Evolutionary conservation across 306 rosid species (phyloP), one percentile per base, ranked within the genome.

Genomic region (Senna siamea): DNA sequence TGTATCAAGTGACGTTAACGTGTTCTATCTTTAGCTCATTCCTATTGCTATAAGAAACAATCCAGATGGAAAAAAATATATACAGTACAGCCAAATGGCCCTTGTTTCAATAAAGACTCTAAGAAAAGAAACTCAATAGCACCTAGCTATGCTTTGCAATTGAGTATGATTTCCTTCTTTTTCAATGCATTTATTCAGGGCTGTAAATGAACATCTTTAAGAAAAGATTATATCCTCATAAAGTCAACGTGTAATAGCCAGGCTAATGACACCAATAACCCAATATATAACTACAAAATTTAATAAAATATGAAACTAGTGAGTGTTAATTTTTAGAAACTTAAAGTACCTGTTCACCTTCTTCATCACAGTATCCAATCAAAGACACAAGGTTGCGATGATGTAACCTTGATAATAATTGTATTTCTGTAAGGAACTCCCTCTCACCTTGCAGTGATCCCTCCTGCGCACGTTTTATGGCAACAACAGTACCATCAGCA

Each of bases 341-440:
- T 26, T 65, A 22, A 73, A 18, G 63, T 72, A 89, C 97, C 91
- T 92, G 96, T 85, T 92, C 96, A 28, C 89, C 85, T 78, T 85
- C 90, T 47, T 89, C 97, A 55, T 92, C 93, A 56, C 96, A 89
- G 60, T 92, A 92, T 69, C 97, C 97, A 58, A 92, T 1, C 74
- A 92, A 79, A 77, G 93, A 85, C 51, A 92, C 96, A 2, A 92
- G 97, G 82, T 92, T 89, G 57, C 96, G 88, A 81, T 92, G 97
- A 85, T 92, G 97, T 57, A 87, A 53, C 82, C 96, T 85, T 59
- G 97, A 89, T 47, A 92, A 76, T 65, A 92, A 73, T 32, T 89
- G 83, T 86, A 92, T 92, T 80, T 92, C 97, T 38, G 97, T 92
- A 37, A 92, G 85, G 80, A 92, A 92, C 90, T 92, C 97, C 81